Evolutionary conservation across 1,284 basidiomycete species (phyloP).

Genomic region (Cryptococcus jaspeensis): DNA sequence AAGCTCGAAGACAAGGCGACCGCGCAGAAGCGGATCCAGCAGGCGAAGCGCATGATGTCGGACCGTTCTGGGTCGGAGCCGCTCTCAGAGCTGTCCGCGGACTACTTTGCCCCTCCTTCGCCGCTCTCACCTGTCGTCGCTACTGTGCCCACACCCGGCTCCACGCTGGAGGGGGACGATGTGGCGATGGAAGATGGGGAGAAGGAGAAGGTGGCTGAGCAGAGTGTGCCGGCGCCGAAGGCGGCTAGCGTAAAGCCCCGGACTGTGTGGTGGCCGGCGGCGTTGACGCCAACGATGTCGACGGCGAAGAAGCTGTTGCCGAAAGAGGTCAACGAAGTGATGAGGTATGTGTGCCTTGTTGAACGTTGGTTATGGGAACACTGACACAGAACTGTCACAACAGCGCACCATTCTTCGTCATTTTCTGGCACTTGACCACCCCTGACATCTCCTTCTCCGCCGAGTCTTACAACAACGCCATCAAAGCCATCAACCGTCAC

Average conservation of each 20-base stretch:
- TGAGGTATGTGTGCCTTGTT: slow-evolving; percentile 16
- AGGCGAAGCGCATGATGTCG: slow-evolving; percentile 46
- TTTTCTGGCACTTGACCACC: slow-evolving; percentile 91
- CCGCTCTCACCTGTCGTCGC: slow-evolving; percentile 4
- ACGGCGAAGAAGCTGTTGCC: slow-evolving; percentile 30
- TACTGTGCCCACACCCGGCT: slow-evolving; percentile 39
- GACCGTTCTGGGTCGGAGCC: slow-evolving; percentile 30
- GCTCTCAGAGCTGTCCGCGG: too few species aligned
- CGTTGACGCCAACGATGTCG: slow-evolving; percentile 31
- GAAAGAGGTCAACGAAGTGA: slow-evolving; percentile 25
- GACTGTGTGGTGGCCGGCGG: slow-evolving; percentile 33
- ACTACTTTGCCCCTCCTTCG: too few species aligned
- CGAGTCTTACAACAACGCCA: slow-evolving; percentile 51
- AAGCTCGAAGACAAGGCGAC: slow-evolving; percentile 50
- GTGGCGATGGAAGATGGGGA: slow-evolving; percentile 12
- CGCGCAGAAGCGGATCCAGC: slow-evolving; percentile 70
- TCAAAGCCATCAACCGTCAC: slow-evolving; percentile 45
- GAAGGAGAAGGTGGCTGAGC: not conserved
- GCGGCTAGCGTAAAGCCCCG: slow-evolving; percentile 5
- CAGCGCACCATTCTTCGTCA: slow-evolving; percentile 84
- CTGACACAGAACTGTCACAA: not conserved
- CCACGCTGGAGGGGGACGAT: slow-evolving; percentile 15
- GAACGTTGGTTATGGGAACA: too few species aligned
- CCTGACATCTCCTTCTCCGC: slow-evolving; percentile 75
- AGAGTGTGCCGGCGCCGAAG: slow-evolving; percentile 16